Base-by-base conservation (phyloP, 805 yeast species). In the Candida yuanshanica region DNA sequence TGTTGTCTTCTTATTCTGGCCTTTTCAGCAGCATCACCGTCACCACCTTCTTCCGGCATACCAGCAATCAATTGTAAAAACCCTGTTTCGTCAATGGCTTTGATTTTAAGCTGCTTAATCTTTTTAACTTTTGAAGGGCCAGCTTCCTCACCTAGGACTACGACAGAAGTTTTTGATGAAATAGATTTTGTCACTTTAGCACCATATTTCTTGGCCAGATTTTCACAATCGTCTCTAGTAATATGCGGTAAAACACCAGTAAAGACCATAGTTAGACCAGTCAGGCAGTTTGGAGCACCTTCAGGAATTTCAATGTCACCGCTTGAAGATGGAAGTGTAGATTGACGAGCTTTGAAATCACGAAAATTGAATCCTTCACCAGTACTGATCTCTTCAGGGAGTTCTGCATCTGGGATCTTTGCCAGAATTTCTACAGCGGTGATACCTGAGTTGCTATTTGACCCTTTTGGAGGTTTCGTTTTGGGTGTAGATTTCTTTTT, bases 41-140 rank as follows among this genome's bases (percentile, higher is more conserved):
- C 76, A 0, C 98, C 98, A 21, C 99, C 99, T 48, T 83, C 89
- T 3, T 81, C 81, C 0, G 99, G 98, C 93, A 91, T 85, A 7
- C 78, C 74, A 18, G 68, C 53, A 35, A 93, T 69, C 48, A 93
- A 68, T 48, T 80, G 78, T 32, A 85, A 63, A 51, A 93, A 89
- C 0, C 98, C 98, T 10, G 76, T 85, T 61, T 93, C 95, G 53
- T 78, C 81, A 45, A 91, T 82, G 32, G 95, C 88, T 62, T 90
- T 90, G 41, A 87, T 77, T 7, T 76, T 73, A 48, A 81, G 67
- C 39, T 78, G 75, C 52, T 77, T 81, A 49, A 95, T 91, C 55
- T 81, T 86, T 52, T 77, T 77, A 33, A 93, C 78, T 62, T 93
- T 93, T n/a, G 88, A 79, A 2, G 98, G 97, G 1, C 99, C 99